Base-by-base conservation (phyloP, 1,284 basidiomycete species). In the Fomitopsis schrenkii region DNA sequence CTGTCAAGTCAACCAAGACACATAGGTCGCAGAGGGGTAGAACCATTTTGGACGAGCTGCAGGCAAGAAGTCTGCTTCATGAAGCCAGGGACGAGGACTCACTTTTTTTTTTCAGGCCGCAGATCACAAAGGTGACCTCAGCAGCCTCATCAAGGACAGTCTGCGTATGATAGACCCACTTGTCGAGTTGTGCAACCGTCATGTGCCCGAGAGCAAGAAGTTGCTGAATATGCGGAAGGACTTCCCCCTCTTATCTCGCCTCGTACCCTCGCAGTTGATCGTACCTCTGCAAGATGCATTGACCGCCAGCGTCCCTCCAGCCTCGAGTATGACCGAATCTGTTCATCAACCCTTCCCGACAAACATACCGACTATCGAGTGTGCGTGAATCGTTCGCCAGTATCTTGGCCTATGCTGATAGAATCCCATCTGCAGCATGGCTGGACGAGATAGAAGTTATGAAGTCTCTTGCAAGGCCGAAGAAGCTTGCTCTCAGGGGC, bases 221-320 rank as follows among this genome's bases (percentile, higher is more conserved):
- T 76, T 72, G 3, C 72, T 93, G 48, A 85, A 77, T 66, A 86
- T 94, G 83, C 74, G 72, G 56, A 85, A 82, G 62, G 79, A 87
- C 58, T 94, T 94, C 68, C 83, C 87, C 6, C 77, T 75, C 40
- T 77, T 97, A 35, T 79, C 80, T 48, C 71, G 70, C 17, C 77
- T 91, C 14, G 83, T 86, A 15, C 84, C 81, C 14, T 91, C 87
- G 10, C 78, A 79, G 3, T 78, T 97, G 67, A 89, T 97, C 59
- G 87, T 99, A 50, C 97, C 97, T 0, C 78, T 98, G 22, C 97
- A 98, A 78, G 93, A 94, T 70, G 96, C 94, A 0, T 81, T 99
- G 63, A 97, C 90, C 0, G 94, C 91, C n/a, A 89, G 82, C 57
- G 79, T 99, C 15, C 97, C 96, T 1, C 84, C 91, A 0, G 81